A percentile compares a stretch with the other conserved stretches of the same genome.
These are phyloP conservation scores for Tuber microsphaerosporum DNA, from an alignment of 495 filamentous ascomycete species.

Conservation along the genomic window DNA sequence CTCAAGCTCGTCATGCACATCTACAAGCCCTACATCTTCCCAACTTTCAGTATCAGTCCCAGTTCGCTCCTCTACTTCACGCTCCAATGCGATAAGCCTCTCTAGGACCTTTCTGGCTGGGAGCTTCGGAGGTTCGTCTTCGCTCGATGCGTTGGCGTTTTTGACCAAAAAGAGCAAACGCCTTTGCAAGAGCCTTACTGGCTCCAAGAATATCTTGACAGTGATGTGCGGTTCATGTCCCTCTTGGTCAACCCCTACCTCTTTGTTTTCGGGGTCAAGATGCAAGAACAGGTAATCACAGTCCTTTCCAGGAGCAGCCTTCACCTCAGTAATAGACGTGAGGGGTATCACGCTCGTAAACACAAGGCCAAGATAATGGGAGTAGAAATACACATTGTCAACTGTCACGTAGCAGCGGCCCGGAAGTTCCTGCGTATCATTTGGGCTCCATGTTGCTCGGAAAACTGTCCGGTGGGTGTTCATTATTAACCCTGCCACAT, in stretches of 20 bases:
- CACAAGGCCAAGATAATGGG: constrained; percentile 84
- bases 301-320: constrained; percentile 77
- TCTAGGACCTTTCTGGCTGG: constrained; percentile 46
- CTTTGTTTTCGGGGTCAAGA: constrained; percentile 54
- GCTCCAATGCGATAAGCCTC: constrained; percentile 54
- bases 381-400: constrained; percentile 87
- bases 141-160: constrained; percentile 52
- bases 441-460: constrained; percentile 65
- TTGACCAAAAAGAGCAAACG: constrained; percentile 77
- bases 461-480: constrained; percentile 48
- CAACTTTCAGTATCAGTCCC: constrained; percentile 81
- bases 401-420: constrained; percentile 84
- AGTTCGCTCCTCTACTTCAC: constrained; percentile 51
- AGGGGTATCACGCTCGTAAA: constrained; percentile 69
- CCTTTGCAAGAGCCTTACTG: constrained; percentile 69
- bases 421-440: constrained; percentile 71
- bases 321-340: constrained; percentile 75
- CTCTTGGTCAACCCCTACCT: constrained; percentile 55
- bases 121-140: constrained; percentile 3
- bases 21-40: constrained; percentile 63
- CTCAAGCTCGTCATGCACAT: constrained; percentile 34
- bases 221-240: constrained; percentile 51
- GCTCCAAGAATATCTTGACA: constrained; percentile 87
- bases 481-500: not conserved
- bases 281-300: constrained; percentile 92